Evolutionary conservation across 257 asterid species (phyloP).

Genomic region (Solanum commersonii): DNA sequence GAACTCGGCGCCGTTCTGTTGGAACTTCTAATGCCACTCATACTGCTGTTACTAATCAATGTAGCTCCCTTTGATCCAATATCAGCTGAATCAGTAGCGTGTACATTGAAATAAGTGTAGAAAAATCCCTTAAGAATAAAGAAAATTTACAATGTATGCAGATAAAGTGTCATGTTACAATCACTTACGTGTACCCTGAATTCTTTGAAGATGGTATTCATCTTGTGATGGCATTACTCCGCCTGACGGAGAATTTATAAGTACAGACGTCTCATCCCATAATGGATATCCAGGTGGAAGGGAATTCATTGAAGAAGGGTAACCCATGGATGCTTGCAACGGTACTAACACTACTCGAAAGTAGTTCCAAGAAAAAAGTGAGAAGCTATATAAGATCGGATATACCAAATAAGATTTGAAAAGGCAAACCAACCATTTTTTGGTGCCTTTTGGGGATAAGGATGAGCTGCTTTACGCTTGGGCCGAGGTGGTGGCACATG

Average conservation of each 20-base stretch:
- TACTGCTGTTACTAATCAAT: constrained; percentile 32
- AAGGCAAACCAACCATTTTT: constrained; percentile 53
- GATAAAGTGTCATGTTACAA: background rate
- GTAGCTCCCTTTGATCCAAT: constrained; percentile 56
- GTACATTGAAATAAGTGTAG: constrained; percentile 28
- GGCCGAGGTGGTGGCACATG: constrained; percentile 99
- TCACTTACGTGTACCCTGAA: constrained; percentile 36
- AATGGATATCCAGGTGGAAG: constrained; percentile 45
- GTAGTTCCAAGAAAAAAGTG: constrained; percentile 2
- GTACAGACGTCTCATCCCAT: constrained; percentile 71
- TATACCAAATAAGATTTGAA: background rate
- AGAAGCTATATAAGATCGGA: constrained; percentile 6
- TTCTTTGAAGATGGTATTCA: constrained; percentile 45
- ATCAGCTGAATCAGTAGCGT: constrained; percentile 64
- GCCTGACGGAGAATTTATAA: constrained; percentile 29
- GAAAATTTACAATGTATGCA: background rate
- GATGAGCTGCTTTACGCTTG: constrained; percentile 95
- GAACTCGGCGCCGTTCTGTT: constrained; percentile 29
- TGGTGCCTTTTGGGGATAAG: constrained; percentile 93
- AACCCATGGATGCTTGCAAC: constrained; percentile 53
- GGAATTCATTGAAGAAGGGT: constrained; percentile 53
- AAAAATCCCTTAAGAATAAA: background rate
- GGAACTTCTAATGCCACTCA: constrained; percentile 43
- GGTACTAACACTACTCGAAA: constrained; percentile 45
- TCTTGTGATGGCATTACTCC: constrained; percentile 50